These are phyloP conservation scores for Globisporangium spiculum DNA, from an alignment of 352 stramenopile genomes.

Conservation along the genomic window DNA sequence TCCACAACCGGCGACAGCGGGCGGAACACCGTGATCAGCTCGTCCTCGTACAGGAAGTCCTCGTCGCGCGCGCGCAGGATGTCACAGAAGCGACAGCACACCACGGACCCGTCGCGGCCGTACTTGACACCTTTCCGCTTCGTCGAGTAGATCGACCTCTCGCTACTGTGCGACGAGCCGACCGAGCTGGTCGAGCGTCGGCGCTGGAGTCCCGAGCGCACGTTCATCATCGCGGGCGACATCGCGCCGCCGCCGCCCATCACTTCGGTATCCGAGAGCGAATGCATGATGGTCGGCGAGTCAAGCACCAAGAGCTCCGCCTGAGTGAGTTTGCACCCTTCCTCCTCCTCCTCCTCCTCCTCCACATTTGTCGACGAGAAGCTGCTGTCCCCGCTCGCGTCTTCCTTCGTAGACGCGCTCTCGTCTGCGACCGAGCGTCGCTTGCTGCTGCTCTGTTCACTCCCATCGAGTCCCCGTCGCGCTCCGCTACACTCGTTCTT, in stretches of 20 bases:
- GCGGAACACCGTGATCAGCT: conserved; percentile 71
- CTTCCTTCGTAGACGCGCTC: conserved; percentile 2
- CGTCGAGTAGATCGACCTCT: conserved; percentile 38
- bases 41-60: conserved; percentile 81
- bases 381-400: conserved; percentile 16
- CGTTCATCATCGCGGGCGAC: conserved; percentile 11
- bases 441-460: background rate
- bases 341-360: conserved; percentile 6
- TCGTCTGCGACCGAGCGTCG: conserved; percentile 1
- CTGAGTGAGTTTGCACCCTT: conserved; percentile 9
- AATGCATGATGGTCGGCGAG: conserved; percentile 25
- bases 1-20: conserved; percentile 63
- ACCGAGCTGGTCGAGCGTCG: conserved; percentile 18
- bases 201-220: conserved; percentile 9
- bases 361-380: conserved; percentile 17
- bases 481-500: background rate
- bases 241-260: conserved; percentile 22
- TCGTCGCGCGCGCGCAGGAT: conserved; percentile 63
- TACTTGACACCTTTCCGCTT: conserved; percentile 80
- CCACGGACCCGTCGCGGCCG: conserved; percentile 46
- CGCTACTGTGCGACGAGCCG: conserved; percentile 19
- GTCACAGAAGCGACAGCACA: conserved; percentile 84
- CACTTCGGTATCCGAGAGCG: conserved; percentile 46
- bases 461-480: background rate
- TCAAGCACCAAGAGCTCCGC: conserved; percentile 9